phyloP scores from a whole-genome alignment of 2,329 filamentous ascomycete genomes.

The Aquanectria penicillioides region DNA sequence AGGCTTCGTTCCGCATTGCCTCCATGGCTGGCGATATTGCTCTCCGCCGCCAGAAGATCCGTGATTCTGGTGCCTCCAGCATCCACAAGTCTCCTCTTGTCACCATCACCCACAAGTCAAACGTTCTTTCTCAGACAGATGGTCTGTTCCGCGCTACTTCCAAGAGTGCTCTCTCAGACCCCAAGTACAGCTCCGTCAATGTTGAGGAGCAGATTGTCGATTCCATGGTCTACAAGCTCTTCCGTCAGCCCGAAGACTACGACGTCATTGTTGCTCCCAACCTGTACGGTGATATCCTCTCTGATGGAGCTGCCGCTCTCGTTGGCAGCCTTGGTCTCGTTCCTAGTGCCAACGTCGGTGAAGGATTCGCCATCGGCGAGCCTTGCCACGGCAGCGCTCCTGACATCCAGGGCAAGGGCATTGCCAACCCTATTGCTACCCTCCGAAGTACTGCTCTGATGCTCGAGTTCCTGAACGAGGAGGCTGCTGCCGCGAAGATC shows the following conservation, averaged over 20 bases:
- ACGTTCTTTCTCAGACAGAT: slow-evolving; percentile 95
- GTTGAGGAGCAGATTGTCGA: slow-evolving; percentile 99
- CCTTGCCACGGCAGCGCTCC: slow-evolving; percentile 97
- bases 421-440: slow-evolving; percentile 97
- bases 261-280: slow-evolving; percentile 98
- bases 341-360: slow-evolving; percentile 93
- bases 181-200: slow-evolving; percentile 70
- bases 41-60: slow-evolving; percentile 82
- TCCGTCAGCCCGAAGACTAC: slow-evolving; percentile 94
- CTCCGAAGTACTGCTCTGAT: slow-evolving; percentile 91
- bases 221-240: slow-evolving; percentile 99
- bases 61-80: slow-evolving; percentile 65
- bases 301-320: slow-evolving; percentile 92
- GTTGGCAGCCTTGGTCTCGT: slow-evolving; percentile 93
- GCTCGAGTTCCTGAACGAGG: slow-evolving; percentile 94
- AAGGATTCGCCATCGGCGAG: slow-evolving; percentile 95
- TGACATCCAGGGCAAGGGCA: slow-evolving; percentile 91
- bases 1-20: slow-evolving; percentile 85
- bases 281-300: slow-evolving; percentile 96
- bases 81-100: slow-evolving; percentile 79
- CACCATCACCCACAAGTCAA: slow-evolving; percentile 98
- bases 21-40: slow-evolving; percentile 96
- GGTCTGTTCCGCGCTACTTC: slow-evolving; percentile 90
- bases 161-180: slow-evolving; percentile 74
- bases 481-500: slow-evolving; percentile 86